A percentile compares a stretch with the other conserved stretches of the same genome.
phyloP scores from a whole-genome alignment of 768 basidiomycete genomes.

The Psilocybe cubensis region DNA sequence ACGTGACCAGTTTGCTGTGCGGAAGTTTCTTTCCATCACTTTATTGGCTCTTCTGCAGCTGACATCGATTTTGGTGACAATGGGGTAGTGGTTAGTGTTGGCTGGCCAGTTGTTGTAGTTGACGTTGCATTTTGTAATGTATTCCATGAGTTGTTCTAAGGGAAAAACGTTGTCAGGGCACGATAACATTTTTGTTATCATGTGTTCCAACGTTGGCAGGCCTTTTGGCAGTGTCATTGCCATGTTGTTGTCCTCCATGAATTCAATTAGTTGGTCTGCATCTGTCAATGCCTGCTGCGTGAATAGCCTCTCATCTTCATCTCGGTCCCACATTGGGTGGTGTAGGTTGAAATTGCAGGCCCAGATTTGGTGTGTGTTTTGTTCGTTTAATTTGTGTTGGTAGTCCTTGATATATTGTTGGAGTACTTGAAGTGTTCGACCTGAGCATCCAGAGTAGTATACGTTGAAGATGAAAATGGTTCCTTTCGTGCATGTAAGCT shows the following conservation, averaged over 20 bases:
- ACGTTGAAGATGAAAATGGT: conserved; percentile 37
- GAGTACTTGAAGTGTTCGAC: too few species aligned
- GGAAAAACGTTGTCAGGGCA: conserved; percentile 49
- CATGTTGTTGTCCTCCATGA: conserved; percentile 31
- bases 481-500: conserved; percentile 15
- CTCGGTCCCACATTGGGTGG: conserved; percentile 43
- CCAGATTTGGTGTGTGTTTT: too few species aligned
- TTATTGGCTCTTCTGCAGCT: background rate
- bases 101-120: conserved; percentile 14
- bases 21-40: conserved; percentile 24
- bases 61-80: conserved; percentile 21
- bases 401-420: too few species aligned
- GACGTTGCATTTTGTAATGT: conserved; percentile 31
- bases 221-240: conserved; percentile 35
- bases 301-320: conserved; percentile 36
- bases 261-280: conserved; percentile 28
- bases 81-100: conserved; percentile 44
- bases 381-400: too few species aligned
- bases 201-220: conserved; percentile 34
- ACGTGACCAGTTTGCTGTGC: conserved; percentile 29
- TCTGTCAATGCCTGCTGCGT: conserved; percentile 21
- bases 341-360: conserved; percentile 46
- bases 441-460: conserved; percentile 26
- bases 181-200: conserved; percentile 33
- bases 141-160: conserved; percentile 13